Conservation (phyloP, 2,329 filamentous ascomycete species). For the Alternaria sp. region DNA sequence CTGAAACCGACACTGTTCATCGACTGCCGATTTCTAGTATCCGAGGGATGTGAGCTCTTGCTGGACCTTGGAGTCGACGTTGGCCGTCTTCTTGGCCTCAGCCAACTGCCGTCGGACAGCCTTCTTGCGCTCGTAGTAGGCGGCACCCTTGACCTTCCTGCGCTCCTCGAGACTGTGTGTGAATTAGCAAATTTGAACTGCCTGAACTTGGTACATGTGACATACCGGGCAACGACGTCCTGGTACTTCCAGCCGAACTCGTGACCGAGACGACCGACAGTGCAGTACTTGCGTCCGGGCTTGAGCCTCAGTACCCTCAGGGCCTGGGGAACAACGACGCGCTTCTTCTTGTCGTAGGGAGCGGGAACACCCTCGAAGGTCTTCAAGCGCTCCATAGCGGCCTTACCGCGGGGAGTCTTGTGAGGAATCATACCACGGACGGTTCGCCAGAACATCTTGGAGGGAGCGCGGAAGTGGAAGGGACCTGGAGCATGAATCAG, state of each 20-base stretch:
- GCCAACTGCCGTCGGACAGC: conserved; percentile 86
- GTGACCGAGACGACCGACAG: conserved; percentile 94
- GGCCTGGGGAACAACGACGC: conserved; percentile 98
- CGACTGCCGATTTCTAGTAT: conserved; percentile 71
- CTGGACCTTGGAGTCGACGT: conserved; percentile 84
- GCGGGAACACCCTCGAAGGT: conserved; percentile 99
- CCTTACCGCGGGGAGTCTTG: conserved; percentile 98
- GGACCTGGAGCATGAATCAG: conserved; percentile 69
- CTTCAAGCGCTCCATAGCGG: conserved; percentile 98
- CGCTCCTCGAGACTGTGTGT: conserved; percentile 89
- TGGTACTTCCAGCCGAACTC: conserved; percentile 99
- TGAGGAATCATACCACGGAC: conserved; percentile 99
- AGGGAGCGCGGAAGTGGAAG: conserved; percentile 99
- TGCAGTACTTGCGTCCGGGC: conserved; percentile 99
- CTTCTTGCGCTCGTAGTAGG: conserved; percentile 99
- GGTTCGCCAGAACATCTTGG: conserved; percentile 99
- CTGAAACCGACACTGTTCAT: conserved; percentile 40
- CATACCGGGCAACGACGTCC: conserved; percentile 96
- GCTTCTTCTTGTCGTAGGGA: conserved; percentile 99
- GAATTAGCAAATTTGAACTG: conserved; percentile 28
- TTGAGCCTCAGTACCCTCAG: conserved; percentile 95
- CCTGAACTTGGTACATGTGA: conserved; percentile 38
- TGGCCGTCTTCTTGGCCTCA: conserved; percentile 91
- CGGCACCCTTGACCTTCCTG: conserved; percentile 98
- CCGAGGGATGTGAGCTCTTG: conserved; percentile 88